phyloP scores from a whole-genome alignment of 768 basidiomycete species.

The Aureoboletus auriporus region DNA sequence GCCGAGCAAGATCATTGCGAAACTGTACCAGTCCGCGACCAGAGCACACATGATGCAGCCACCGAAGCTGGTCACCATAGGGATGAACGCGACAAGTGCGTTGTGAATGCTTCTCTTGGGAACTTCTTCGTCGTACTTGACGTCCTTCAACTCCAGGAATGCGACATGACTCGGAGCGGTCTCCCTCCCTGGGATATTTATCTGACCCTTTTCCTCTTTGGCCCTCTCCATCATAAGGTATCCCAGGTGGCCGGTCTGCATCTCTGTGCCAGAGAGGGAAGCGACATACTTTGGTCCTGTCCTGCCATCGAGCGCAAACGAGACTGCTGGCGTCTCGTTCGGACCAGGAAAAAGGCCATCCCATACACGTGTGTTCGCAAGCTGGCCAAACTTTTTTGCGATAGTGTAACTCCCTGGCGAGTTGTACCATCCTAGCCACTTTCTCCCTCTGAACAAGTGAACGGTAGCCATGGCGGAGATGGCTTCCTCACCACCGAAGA shows the following conservation, averaged over 20 bases:
- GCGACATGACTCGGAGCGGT: constrained; percentile 19
- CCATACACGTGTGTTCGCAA: constrained; percentile 28
- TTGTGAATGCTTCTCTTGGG: not conserved
- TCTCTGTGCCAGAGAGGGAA: constrained; percentile 25
- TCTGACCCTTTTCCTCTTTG: not conserved
- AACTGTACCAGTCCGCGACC: constrained; percentile 28
- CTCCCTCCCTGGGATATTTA: constrained; percentile 8
- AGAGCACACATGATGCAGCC: constrained; percentile 24
- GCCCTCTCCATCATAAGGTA: constrained; percentile 22
- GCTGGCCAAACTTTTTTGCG: constrained; percentile 29
- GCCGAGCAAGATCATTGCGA: constrained; percentile 31
- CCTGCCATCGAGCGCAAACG: constrained; percentile 28
- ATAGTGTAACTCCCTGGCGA: constrained; percentile 34
- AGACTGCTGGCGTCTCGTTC: constrained; percentile 22
- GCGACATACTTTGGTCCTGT: constrained; percentile 25
- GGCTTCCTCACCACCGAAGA: constrained; percentile 37
- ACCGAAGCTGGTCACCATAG: constrained; percentile 21
- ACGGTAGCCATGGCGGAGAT: constrained; percentile 35
- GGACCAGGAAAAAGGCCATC: constrained; percentile 30
- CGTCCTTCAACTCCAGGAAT: constrained; percentile 19
- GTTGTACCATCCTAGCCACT: constrained; percentile 36
- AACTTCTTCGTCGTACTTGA: constrained; percentile 15
- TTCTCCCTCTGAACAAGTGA: constrained; percentile 29
- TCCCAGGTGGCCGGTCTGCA: constrained; percentile 29
- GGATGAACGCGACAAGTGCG: constrained; percentile 20